These are phyloP conservation scores for Naganishia randhawae DNA, from an alignment of 768 basidiomycete genomes.

Conservation along the genomic window DNA sequence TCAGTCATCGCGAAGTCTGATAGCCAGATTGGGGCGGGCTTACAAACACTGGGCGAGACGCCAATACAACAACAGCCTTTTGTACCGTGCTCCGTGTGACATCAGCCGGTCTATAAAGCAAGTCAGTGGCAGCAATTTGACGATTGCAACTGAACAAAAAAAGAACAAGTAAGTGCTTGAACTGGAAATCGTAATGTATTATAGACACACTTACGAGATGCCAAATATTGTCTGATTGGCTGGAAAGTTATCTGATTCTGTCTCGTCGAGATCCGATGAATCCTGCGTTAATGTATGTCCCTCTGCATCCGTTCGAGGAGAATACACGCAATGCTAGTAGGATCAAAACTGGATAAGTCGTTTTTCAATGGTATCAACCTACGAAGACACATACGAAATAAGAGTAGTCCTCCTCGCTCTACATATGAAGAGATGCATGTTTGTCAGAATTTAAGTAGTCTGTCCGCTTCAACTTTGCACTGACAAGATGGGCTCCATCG, in stretches of 20 bases:
- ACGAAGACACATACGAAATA: constrained; percentile 61
- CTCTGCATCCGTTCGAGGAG: constrained; percentile 29
- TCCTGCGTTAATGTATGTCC: constrained; percentile 34
- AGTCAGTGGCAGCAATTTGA: constrained; percentile 75
- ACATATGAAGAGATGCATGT: neutral
- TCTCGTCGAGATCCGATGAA: neutral
- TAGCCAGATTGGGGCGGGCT: constrained; percentile 14
- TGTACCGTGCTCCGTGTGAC: constrained; percentile 95
- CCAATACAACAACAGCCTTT: constrained; percentile 93
- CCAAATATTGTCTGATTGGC: constrained; percentile 75
- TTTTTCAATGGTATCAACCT: neutral
- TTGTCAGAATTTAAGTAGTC: neutral
- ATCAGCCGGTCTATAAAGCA: constrained; percentile 69
- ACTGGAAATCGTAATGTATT: too few species aligned
- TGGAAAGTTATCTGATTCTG: constrained; percentile 31
- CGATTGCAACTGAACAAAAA: constrained; percentile 75
- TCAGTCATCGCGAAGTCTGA: neutral
- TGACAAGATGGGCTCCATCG: constrained; percentile 89
- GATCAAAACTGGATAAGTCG: neutral
- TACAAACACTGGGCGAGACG: constrained; percentile 54
- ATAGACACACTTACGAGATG: constrained; percentile 67
- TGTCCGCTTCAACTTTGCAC: constrained; percentile 39
- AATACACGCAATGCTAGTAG: constrained; percentile 47
- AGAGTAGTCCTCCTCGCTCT: constrained; percentile 90
- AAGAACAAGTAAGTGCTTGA: neutral